phyloP scores from a whole-genome alignment of 768 basidiomycete species.

The Leccinum barrowsii region DNA sequence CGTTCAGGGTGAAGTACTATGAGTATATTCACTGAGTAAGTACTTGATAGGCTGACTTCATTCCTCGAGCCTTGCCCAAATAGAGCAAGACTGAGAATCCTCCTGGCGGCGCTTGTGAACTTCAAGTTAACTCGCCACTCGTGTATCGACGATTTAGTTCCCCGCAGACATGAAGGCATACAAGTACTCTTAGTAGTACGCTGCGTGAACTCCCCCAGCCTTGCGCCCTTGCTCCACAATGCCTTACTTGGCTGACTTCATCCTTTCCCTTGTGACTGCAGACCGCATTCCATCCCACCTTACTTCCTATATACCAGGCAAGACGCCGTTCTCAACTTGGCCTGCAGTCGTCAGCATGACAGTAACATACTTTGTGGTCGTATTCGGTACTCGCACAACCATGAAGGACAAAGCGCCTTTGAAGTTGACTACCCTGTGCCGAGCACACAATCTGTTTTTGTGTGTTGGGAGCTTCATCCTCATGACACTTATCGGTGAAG shows the following conservation, averaged over 20 bases:
- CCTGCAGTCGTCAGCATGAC: slow-evolving; percentile 66
- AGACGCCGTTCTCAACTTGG: slow-evolving; percentile 76
- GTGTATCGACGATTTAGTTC: no score
- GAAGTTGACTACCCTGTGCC: slow-evolving; percentile 77
- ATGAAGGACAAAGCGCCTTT: slow-evolving; percentile 75
- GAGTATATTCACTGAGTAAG: no score
- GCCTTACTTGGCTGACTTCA: slow-evolving; percentile 68
- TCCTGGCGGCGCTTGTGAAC: no score
- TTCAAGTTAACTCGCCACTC: no score
- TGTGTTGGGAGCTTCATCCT: slow-evolving; percentile 76
- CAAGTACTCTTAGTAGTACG: no score
- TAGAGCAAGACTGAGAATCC: no score
- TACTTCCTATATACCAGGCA: slow-evolving; percentile 64
- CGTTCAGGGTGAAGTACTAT: no score
- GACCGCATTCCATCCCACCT: slow-evolving; percentile 55
- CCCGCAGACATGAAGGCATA: not conserved
- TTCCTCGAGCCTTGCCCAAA: no score
- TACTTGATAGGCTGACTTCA: no score
- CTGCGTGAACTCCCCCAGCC: not conserved
- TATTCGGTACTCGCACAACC: slow-evolving; percentile 76
- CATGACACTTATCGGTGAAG: slow-evolving; percentile 80
- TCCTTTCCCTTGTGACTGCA: slow-evolving; percentile 50
- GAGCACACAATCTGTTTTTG: slow-evolving; percentile 83
- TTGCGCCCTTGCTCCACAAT: slow-evolving; percentile 34
- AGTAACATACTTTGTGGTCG: slow-evolving; percentile 73